Base-by-base conservation (phyloP, 2,329 filamentous ascomycete species). In the Cercospora beticola region DNA sequence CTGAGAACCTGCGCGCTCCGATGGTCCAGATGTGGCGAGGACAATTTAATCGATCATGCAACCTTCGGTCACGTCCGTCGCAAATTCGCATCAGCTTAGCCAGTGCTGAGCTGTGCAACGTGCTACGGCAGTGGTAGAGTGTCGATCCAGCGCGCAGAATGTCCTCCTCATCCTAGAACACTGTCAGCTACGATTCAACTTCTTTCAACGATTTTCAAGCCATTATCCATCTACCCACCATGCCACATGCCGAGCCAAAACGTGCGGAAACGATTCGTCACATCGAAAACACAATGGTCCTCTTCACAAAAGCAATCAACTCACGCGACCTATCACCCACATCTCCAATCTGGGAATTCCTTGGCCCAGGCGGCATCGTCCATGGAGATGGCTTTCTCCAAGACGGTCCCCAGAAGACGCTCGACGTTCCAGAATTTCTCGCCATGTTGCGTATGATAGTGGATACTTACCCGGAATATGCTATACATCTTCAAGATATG, bases 391-490 rank as follows among this genome's bases (percentile, higher is more conserved):
- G 46, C 18, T 52, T 52, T 2, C 8, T 52, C 9, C 46, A 52
- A 52, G 46, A 52, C 10, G 46, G 18, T 1, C 21, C 46, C 1
- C 21, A 23, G 4, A 52, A 52, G 12, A 52, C 9, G 4, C n/a
- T 66, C 26, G 46, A 66, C 28, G 28, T 52, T 16, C 28, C 16
- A 23, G 58, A 52, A 12, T 46, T 66, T 18, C 58, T 66, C 2
- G 7, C 18, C 5, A 66, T 57, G 64, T 21, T 66, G 1, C 36
- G 58, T n/a, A 9, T 60, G 6, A 46, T 66, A 8, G 60, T 58
- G 5, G 30, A 61, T 5, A 60, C 28, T n/a, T 49, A 62, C n/a
- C 64, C 64, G 18, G 58, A 66, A 26, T 66, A 62, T 31, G 58
- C 43, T 16, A 59, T 62, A 8, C 49, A 62, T 9, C 10, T 66